phyloP scores from a whole-genome alignment of 2,329 filamentous ascomycete genomes.

The Sclerotinia borealis region DNA sequence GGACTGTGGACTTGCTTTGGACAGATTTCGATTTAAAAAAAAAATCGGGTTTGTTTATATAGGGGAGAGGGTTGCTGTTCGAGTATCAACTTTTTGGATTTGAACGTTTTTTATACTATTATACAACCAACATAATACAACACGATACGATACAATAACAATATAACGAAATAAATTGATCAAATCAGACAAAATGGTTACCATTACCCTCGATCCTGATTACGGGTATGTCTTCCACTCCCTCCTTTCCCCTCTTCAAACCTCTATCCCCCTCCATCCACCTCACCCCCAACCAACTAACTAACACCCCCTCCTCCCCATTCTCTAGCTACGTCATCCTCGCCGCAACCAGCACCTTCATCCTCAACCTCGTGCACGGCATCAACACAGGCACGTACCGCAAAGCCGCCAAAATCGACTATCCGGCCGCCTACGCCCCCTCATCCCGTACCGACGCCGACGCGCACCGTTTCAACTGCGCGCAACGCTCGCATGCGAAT shows the following conservation, averaged over 20 bases:
- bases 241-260: background rate
- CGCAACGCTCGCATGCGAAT: constrained; percentile 57
- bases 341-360: constrained; percentile 49
- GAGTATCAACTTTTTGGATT: background rate
- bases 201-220: constrained; percentile 26
- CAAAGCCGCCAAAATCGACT: constrained; percentile 47
- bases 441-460: constrained; percentile 27
- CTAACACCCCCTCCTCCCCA: background rate
- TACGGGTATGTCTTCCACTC: constrained; percentile 27
- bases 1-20: no score
- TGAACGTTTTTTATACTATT: background rate
- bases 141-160: background rate
- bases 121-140: background rate
- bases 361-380: constrained; percentile 51
- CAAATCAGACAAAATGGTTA: constrained; percentile 21
- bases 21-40: no score
- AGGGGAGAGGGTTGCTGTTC: background rate
- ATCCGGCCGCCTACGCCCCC: constrained; percentile 49
- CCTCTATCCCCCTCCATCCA: background rate
- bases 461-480: constrained; percentile 55
- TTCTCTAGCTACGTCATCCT: constrained; percentile 53
- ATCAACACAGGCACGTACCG: constrained; percentile 44
- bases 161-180: background rate
- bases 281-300: constrained; percentile 40
- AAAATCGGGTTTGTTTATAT: background rate